A percentile compares a stretch with the other conserved stretches of the same genome.
Evolutionary conservation across 2,329 filamentous ascomycete species (phyloP).

Genomic region (Penicillium janthinellum): DNA sequence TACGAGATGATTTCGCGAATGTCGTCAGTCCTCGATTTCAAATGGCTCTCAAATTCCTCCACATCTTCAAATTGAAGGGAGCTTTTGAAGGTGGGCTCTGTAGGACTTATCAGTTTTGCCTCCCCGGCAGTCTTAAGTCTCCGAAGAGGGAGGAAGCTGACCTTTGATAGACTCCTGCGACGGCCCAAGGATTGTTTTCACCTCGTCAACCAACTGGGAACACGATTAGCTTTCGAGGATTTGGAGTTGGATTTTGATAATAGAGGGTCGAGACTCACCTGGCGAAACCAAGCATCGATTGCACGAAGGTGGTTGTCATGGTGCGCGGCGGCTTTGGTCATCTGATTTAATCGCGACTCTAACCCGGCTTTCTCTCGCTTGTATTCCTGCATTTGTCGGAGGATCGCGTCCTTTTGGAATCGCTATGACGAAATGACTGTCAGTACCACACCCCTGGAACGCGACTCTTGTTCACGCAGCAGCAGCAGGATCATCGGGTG

Average conservation of each 20-base stretch:
- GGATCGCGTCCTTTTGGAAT: conserved; percentile 94
- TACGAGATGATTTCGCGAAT: conserved; percentile 74
- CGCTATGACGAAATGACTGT: conserved; percentile 57
- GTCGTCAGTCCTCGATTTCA: conserved; percentile 72
- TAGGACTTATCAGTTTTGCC: conserved; percentile 12
- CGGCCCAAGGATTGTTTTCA: conserved; percentile 45
- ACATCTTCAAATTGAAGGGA: conserved; percentile 58
- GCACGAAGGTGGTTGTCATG: conserved; percentile 92
- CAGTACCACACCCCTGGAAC: conserved; percentile 32
- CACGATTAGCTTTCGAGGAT: conserved; percentile 17
- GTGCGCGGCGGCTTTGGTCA: conserved; percentile 74
- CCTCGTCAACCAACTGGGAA: conserved; percentile 49
- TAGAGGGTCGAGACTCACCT: conserved; percentile 60
- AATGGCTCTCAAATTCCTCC: conserved; percentile 72
- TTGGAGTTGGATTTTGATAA: not conserved
- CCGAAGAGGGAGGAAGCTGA: conserved; percentile 17
- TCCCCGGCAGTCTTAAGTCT: not conserved
- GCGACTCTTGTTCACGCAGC: conserved; percentile 1
- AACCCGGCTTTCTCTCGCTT: conserved; percentile 84
- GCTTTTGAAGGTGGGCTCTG: conserved; percentile 49
- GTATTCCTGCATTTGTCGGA: conserved; percentile 96
- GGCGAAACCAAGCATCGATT: conserved; percentile 90
- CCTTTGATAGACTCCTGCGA: conserved; percentile 33
- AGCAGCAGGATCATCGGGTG: not conserved
- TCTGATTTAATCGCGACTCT: conserved; percentile 77